These are phyloP conservation scores for Lipomyces yamadae DNA, from an alignment of 805 yeast genomes.

Conservation along the genomic window DNA sequence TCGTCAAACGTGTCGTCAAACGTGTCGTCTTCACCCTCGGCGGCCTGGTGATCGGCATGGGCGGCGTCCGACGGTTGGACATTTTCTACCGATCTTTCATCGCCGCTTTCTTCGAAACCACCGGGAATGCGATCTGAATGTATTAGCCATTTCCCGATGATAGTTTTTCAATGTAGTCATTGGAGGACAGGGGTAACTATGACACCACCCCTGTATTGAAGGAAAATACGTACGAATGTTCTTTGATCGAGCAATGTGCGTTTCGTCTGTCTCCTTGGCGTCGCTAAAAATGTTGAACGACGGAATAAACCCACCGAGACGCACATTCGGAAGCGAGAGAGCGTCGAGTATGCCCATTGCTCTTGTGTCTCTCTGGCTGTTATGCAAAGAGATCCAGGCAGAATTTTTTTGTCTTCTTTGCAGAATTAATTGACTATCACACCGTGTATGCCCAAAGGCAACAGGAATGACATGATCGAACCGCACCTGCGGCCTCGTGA, in stretches of 20 bases:
- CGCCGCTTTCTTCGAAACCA: slow-evolving; percentile 9
- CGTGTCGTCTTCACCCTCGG: neutral
- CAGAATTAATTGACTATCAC: neutral
- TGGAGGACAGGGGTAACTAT: neutral
- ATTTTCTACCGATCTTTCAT: neutral
- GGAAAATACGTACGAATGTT: neutral
- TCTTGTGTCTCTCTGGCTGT: neutral
- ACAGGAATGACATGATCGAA: neutral
- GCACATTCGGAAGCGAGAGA: slow-evolving; percentile 3
- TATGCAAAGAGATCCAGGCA: neutral
- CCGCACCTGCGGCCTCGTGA: neutral
- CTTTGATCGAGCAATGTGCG: neutral
- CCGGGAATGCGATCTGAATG: slow-evolving; percentile 16
- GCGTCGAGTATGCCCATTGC: neutral
- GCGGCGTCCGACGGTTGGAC: neutral
- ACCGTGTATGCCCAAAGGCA: neutral
- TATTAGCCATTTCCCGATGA: too few relatives aligned
- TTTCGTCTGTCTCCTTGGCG: neutral
- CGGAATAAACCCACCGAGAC: slow-evolving; percentile 1
- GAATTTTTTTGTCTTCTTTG: neutral
- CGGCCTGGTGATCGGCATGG: neutral
- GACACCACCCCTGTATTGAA: neutral
- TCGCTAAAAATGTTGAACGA: neutral
- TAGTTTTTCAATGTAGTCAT: too few relatives aligned
- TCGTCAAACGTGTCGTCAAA: neutral